Conservation (phyloP, 495 filamentous ascomycete species). For the Penicillium cataractarum region DNA sequence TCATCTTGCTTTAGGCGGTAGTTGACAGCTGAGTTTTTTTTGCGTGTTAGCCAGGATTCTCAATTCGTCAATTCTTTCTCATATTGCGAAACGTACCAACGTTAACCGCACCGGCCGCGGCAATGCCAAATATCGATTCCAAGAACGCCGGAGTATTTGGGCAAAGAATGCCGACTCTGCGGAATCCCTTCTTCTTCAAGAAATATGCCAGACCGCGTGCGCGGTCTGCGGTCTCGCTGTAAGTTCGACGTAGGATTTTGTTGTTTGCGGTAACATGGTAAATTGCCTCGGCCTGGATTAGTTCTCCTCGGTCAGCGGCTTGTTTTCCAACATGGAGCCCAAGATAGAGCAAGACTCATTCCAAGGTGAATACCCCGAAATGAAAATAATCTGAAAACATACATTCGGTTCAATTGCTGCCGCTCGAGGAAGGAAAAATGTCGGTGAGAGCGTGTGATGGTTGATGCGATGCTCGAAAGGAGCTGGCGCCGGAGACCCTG, state of each 20-base stretch:
- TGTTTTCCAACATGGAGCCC: not conserved
- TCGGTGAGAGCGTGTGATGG: conserved; percentile 83
- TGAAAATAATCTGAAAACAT: too few relatives aligned
- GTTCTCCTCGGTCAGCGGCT: not conserved
- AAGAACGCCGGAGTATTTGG: conserved; percentile 96
- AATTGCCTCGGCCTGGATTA: conserved; percentile 71
- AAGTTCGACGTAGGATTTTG: conserved; percentile 71
- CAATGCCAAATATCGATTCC: conserved; percentile 86
- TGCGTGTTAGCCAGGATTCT: not conserved
- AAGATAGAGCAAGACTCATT: not conserved
- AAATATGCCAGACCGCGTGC: conserved; percentile 87
- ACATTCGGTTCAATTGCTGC: conserved; percentile 89
- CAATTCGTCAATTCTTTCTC: not conserved
- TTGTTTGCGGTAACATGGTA: conserved; percentile 85
- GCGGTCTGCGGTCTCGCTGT: conserved; percentile 80
- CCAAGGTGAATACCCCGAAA: not conserved
- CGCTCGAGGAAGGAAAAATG: conserved; percentile 84
- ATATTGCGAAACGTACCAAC: conserved; percentile 53
- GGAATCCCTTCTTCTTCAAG: conserved; percentile 68
- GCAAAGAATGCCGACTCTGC: conserved; percentile 76
- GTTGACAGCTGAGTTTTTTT: conserved; percentile 72
- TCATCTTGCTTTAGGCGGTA: conserved; percentile 87
- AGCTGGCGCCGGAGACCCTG: conserved; percentile 34
- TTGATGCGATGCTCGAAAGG: conserved; percentile 59
- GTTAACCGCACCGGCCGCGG: conserved; percentile 79